These are phyloP conservation scores for Sphenostylis stenocarpa DNA, from an alignment of 306 rosid species.

Conservation along the genomic window DNA sequence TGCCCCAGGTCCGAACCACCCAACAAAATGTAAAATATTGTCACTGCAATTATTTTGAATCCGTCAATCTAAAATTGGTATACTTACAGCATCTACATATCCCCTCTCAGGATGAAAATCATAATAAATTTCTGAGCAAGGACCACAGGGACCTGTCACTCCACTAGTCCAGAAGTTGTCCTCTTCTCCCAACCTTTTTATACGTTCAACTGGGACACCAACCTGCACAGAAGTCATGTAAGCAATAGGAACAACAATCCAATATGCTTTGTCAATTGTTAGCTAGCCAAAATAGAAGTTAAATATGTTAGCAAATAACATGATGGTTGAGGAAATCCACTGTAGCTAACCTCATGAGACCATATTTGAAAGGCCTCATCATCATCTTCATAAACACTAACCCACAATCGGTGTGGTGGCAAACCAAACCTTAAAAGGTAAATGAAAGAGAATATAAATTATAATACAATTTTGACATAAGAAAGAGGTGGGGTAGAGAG, in stretches of 20 bases:
- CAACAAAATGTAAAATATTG: slow-evolving; percentile 18
- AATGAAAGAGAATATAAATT: neutral
- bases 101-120: slow-evolving; percentile 93
- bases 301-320: neutral
- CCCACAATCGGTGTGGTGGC: slow-evolving; percentile 75
- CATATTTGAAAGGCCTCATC: slow-evolving; percentile 79
- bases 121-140: slow-evolving; percentile 94
- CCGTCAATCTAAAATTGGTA: slow-evolving; percentile 9
- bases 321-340: neutral
- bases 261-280: neutral
- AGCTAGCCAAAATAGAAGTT: neutral
- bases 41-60: slow-evolving; percentile 18
- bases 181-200: slow-evolving; percentile 88
- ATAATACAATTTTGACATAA: neutral
- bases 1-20: slow-evolving; percentile 22
- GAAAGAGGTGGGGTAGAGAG: neutral
- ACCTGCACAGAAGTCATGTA: slow-evolving; percentile 43
- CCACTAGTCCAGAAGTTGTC: slow-evolving; percentile 98
- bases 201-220: slow-evolving; percentile 78
- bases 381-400: slow-evolving; percentile 82
- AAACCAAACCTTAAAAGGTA: slow-evolving; percentile 64
- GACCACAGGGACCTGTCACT: slow-evolving; percentile 92
- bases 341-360: slow-evolving; percentile 66
- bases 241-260: neutral
- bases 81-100: slow-evolving; percentile 58